A percentile compares a stretch with the other conserved stretches of the same genome.
phyloP scores from a whole-genome alignment of 2,329 filamentous ascomycete species.

The Plenodomus tracheiphilus region DNA sequence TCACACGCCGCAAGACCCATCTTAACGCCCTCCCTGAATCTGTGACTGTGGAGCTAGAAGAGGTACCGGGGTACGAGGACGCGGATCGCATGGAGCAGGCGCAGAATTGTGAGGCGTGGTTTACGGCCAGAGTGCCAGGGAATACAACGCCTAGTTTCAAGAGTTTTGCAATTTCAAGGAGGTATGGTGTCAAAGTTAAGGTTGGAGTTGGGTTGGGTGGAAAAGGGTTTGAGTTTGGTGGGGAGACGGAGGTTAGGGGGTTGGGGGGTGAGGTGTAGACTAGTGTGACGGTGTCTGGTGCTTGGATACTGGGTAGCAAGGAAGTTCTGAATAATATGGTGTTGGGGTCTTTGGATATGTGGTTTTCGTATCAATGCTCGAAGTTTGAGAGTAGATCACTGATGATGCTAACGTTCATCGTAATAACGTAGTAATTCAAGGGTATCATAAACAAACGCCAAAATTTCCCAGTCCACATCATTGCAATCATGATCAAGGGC shows the following conservation, averaged over 20 bases:
- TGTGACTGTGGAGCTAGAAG: constrained; percentile 12
- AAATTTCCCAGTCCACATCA: neutral
- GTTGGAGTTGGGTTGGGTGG: constrained; percentile 17
- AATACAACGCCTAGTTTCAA: constrained; percentile 24
- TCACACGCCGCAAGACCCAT: constrained; percentile 14
- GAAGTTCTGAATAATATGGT: no score
- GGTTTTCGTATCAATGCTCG: no score
- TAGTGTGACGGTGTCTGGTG: neutral
- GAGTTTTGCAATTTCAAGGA: constrained; percentile 26
- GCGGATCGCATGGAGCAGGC: constrained; percentile 16
- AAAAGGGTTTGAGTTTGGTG: constrained; percentile 23
- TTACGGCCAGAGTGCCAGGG: constrained; percentile 22
- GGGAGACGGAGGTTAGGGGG: constrained; percentile 15
- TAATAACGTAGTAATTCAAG: neutral
- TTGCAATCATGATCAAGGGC: neutral
- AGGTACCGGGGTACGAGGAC: constrained; percentile 5
- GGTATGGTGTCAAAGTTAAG: constrained; percentile 25
- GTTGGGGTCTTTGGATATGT: no score
- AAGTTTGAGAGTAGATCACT: no score
- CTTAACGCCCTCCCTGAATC: constrained; percentile 23
- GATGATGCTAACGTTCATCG: neutral
- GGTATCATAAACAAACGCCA: constrained; percentile 18
- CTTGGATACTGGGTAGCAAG: no score
- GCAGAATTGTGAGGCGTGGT: constrained; percentile 20
- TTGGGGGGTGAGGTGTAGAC: constrained; percentile 8